These are phyloP conservation scores for Tetrapisispora nanseiensis DNA, from an alignment of 805 yeast genomes.

Conservation along the genomic window DNA sequence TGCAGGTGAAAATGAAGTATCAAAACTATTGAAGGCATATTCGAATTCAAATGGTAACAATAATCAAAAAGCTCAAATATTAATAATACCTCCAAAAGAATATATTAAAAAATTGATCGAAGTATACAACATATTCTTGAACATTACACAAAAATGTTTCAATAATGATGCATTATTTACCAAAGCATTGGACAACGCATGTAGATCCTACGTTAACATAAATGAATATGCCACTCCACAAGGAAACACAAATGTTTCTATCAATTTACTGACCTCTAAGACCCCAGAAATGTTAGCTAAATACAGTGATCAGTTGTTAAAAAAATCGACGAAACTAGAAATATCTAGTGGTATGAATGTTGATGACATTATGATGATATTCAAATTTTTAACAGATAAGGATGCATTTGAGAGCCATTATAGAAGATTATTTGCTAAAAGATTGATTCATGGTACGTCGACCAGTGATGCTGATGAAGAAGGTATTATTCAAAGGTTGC, in stretches of 20 bases:
- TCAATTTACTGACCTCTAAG: slow-evolving; percentile 37
- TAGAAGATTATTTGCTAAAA: slow-evolving; percentile 77
- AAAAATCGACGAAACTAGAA: slow-evolving; percentile 65
- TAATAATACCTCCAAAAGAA: slow-evolving; percentile 43
- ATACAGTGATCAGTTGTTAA: slow-evolving; percentile 76
- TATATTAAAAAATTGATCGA: slow-evolving; percentile 70
- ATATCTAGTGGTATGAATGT: slow-evolving; percentile 62
- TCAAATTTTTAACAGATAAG: slow-evolving; percentile 83
- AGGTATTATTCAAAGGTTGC: slow-evolving; percentile 70
- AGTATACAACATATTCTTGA: slow-evolving; percentile 52
- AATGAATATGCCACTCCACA: slow-evolving; percentile 70
- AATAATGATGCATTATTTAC: slow-evolving; percentile 67
- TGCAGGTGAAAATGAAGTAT: slow-evolving; percentile 39
- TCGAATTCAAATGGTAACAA: slow-evolving; percentile 33
- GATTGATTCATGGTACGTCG: slow-evolving; percentile 80
- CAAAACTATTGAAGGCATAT: slow-evolving; percentile 16
- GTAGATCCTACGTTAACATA: slow-evolving; percentile 70
- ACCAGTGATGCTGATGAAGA: slow-evolving; percentile 77
- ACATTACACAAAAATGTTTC: slow-evolving; percentile 32
- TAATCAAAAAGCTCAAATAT: slow-evolving; percentile 8
- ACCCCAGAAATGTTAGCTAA: slow-evolving; percentile 90
- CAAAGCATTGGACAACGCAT: slow-evolving; percentile 83
- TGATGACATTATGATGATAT: slow-evolving; percentile 77
- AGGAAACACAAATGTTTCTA: slow-evolving; percentile 35
- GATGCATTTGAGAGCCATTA: slow-evolving; percentile 93